phyloP scores from a whole-genome alignment of 345 rosid genomes.

The Pistacia integerrima region DNA sequence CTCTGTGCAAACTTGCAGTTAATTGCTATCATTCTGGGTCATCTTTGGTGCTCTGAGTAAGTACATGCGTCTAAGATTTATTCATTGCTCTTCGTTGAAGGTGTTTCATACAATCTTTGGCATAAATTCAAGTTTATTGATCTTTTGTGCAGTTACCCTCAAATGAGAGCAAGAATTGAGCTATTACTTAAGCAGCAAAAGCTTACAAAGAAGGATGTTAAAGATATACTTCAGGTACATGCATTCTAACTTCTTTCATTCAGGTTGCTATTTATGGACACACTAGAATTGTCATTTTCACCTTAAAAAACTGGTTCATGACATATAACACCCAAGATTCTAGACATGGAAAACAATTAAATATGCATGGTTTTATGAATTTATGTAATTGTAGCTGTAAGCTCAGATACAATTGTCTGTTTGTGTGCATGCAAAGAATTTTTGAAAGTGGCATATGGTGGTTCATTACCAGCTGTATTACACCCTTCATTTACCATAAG shows the following conservation, averaged over 20 bases:
- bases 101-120: slow-evolving; percentile 8
- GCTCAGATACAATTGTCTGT: too few species aligned
- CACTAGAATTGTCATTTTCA: neutral
- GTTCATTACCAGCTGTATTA: too few species aligned
- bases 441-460: too few species aligned
- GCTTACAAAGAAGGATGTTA: slow-evolving; percentile 70
- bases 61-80: slow-evolving; percentile 23
- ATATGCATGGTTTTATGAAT: too few species aligned
- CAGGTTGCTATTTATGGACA: neutral
- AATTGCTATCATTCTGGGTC: slow-evolving; percentile 82
- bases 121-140: neutral
- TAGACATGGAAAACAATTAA: neutral
- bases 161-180: slow-evolving; percentile 84
- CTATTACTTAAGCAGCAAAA: slow-evolving; percentile 88
- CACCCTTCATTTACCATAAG: too few species aligned
- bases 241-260: neutral
- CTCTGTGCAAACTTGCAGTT: slow-evolving; percentile 53
- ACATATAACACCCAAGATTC: neutral
- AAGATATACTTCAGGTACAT: slow-evolving; percentile 83
- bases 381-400: too few species aligned
- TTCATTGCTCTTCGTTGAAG: slow-evolving; percentile 8
- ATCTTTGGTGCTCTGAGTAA: slow-evolving; percentile 98
- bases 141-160: slow-evolving; percentile 53
- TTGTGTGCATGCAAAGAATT: too few species aligned
- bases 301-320: too few species aligned